A percentile compares a stretch with the other conserved stretches of the same genome.
These are phyloP conservation scores for Backusella luteola DNA, from an alignment of 192 early-diverging fungal species.

Conservation along the genomic window DNA sequence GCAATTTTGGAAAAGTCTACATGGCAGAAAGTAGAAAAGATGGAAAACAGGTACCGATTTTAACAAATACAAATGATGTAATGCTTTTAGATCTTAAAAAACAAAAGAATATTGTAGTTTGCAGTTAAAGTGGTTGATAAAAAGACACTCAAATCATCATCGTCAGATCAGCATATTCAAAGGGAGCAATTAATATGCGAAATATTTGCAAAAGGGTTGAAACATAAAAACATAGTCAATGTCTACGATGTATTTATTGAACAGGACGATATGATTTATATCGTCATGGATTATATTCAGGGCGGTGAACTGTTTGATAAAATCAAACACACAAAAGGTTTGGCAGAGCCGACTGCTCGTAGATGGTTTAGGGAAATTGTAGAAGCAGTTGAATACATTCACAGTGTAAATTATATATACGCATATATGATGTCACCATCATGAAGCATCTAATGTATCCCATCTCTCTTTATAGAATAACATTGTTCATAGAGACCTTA, in stretches of 20 bases:
- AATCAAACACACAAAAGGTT: slow-evolving; percentile 45
- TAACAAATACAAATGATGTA: neutral
- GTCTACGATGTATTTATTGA: slow-evolving; percentile 51
- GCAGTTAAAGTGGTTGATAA: slow-evolving; percentile 64
- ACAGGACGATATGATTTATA: slow-evolving; percentile 48
- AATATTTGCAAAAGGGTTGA: slow-evolving; percentile 30
- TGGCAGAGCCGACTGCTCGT: slow-evolving; percentile 46
- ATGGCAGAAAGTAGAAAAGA: slow-evolving; percentile 49
- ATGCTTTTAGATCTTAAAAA: neutral
- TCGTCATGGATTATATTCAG: slow-evolving; percentile 58
- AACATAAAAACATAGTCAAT: slow-evolving; percentile 55
- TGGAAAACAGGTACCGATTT: slow-evolving; percentile 39
- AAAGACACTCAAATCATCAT: slow-evolving; percentile 44
- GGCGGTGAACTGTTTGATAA: slow-evolving; percentile 61
- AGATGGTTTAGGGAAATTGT: slow-evolving; percentile 54
- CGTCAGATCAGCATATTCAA: slow-evolving; percentile 49
- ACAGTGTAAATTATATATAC: slow-evolving; percentile 36
- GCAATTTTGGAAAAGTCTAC: slow-evolving; percentile 63
- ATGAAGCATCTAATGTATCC: neutral
- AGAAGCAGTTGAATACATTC: slow-evolving; percentile 52
- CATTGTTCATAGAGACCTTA: slow-evolving; percentile 83
- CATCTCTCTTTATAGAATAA: neutral
- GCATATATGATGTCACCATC: neutral
- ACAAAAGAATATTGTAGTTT: slow-evolving; percentile 36
- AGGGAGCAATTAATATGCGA: slow-evolving; percentile 48